Conservation (phyloP, 306 rosid genomes). For the Urtica urens region DNA sequence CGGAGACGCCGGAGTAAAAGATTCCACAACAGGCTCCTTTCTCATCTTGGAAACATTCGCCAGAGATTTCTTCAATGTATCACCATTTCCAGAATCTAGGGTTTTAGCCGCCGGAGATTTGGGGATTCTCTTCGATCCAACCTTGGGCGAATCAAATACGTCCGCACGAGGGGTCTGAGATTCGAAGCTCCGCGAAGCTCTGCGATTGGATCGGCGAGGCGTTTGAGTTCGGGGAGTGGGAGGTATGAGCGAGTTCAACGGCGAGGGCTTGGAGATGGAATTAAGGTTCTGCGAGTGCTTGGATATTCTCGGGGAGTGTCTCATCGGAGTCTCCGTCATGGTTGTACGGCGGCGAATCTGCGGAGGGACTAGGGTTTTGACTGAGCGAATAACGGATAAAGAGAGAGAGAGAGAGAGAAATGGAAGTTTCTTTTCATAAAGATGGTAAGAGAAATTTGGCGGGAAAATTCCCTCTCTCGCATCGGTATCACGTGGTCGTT, state of each 20-base stretch:
- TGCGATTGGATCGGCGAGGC: conserved; percentile 51
- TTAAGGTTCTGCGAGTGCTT: conserved; percentile 14
- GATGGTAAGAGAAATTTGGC: conserved; percentile 23
- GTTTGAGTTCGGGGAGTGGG: conserved; percentile 35
- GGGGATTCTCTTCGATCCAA: not conserved
- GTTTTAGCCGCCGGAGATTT: conserved; percentile 1
- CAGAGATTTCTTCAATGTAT: too few species aligned
- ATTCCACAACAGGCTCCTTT: conserved; percentile 11
- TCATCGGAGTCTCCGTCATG: conserved; percentile 61
- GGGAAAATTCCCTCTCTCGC: conserved; percentile 40
- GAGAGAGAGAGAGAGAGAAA: not conserved
- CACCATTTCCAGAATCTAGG: too few species aligned
- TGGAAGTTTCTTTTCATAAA: not conserved
- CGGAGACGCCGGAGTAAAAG: conserved; percentile 41
- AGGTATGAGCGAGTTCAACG: conserved; percentile 31
- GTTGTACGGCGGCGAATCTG: conserved; percentile 6
- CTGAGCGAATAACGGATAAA: too few species aligned
- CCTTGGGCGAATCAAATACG: not conserved
- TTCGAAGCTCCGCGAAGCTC: conserved; percentile 19
- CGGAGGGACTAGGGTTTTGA: conserved; percentile 18
- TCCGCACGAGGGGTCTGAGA: conserved; percentile 5
- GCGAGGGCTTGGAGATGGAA: conserved; percentile 24
- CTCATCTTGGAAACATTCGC: conserved; percentile 10
- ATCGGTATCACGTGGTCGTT: too few species aligned
- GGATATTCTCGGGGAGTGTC: conserved; percentile 31